Percentiles rank a stretch among this genome's conserved stretches.
Evolutionary conservation across 768 basidiomycete genomes (phyloP).

Genomic region (Amanita jacksonii): DNA sequence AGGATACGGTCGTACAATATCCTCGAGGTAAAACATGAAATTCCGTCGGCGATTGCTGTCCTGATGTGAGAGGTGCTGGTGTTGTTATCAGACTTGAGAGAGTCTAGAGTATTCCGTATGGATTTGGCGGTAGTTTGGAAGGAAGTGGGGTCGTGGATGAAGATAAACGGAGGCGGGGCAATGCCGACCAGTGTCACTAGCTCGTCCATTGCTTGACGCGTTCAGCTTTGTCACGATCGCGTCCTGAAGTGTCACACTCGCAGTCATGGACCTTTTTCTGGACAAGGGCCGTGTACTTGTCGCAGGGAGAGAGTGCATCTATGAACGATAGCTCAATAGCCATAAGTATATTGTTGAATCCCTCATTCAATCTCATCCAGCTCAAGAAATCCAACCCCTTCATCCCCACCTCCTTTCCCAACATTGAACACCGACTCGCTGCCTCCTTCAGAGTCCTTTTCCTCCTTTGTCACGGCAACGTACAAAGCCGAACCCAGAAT

Average conservation of each 20-base stretch:
- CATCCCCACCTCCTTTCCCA: neutral
- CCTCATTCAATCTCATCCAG: too few relatives aligned
- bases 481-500: conserved; percentile 4
- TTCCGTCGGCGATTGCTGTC: conserved; percentile 31
- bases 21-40: conserved; percentile 51
- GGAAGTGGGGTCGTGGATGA: conserved; percentile 49
- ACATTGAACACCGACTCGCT: neutral
- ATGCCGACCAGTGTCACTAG: conserved; percentile 27
- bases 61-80: neutral
- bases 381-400: neutral
- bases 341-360: too few relatives aligned
- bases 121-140: conserved; percentile 35
- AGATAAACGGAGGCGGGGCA: conserved; percentile 56
- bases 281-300: too few relatives aligned
- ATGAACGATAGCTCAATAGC: too few relatives aligned
- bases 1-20: conserved; percentile 59
- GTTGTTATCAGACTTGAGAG: neutral
- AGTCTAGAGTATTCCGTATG: conserved; percentile 17
- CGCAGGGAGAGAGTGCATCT: too few relatives aligned
- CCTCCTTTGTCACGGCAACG: neutral
- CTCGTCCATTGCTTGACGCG: conserved; percentile 22
- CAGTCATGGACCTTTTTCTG: too few relatives aligned
- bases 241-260: neutral
- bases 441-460: neutral
- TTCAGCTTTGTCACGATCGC: conserved; percentile 2